Evolutionary conservation across 495 filamentous ascomycete genomes (phyloP).

Genomic region (Collariella sp.): DNA sequence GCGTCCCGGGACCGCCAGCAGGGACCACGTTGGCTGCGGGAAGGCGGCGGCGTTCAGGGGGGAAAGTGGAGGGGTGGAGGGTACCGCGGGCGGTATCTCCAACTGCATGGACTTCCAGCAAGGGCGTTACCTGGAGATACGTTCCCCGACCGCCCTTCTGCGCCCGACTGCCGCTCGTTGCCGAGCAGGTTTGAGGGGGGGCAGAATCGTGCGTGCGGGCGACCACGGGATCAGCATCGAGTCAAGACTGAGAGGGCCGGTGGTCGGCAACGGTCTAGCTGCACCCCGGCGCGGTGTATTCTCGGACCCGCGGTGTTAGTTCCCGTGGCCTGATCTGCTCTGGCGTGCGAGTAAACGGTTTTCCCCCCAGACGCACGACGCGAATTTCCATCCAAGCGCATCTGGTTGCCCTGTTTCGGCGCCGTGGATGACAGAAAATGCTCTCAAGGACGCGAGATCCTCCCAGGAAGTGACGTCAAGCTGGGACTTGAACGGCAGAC

Average conservation of each 20-base stretch:
- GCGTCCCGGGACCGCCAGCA: background rate
- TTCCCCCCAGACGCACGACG: background rate
- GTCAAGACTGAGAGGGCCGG: background rate
- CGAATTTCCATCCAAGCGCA: background rate
- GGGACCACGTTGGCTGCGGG: background rate
- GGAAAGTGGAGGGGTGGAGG: background rate
- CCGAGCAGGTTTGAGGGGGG: constrained; percentile 1
- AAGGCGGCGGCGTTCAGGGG: background rate
- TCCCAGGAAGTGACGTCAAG: constrained; percentile 9
- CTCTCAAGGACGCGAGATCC: background rate
- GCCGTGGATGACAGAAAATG: background rate
- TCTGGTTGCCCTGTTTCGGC: background rate
- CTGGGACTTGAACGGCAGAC: background rate
- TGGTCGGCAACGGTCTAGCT: background rate
- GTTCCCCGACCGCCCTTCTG: constrained; percentile 13
- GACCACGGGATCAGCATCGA: background rate
- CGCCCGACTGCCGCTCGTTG: constrained; percentile 8
- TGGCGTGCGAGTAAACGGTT: background rate
- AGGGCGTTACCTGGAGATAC: background rate
- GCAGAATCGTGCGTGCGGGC: background rate
- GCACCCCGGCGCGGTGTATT: constrained; percentile 7
- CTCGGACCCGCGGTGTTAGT: constrained; percentile 4
- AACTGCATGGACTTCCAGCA: constrained; percentile 2
- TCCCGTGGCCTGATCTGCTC: background rate
- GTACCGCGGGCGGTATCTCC: background rate